phyloP scores from a whole-genome alignment of 2,329 filamentous ascomycete species.

The Claviceps pazoutovae region DNA sequence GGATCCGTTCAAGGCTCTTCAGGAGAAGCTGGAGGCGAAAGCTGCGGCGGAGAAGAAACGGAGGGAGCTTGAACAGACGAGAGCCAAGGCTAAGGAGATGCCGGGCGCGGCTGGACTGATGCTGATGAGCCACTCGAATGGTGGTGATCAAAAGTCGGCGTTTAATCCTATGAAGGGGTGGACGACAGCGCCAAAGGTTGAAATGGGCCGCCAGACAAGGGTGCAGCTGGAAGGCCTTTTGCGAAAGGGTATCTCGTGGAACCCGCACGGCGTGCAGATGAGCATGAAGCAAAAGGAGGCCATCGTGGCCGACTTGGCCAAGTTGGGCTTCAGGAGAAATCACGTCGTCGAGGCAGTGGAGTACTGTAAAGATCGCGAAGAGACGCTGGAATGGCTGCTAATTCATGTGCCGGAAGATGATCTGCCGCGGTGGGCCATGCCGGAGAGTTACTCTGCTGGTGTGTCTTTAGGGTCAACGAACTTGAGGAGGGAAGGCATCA shows the following conservation, averaged over 20 bases:
- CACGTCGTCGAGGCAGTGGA: constrained; percentile 80
- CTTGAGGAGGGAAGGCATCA: constrained; percentile 63
- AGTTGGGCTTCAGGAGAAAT: constrained; percentile 75
- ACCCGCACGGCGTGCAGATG: constrained; percentile 61
- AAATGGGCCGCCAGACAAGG: constrained; percentile 76
- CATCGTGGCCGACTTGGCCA: constrained; percentile 59
- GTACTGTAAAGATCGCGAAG: constrained; percentile 82
- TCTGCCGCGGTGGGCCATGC: constrained; percentile 80
- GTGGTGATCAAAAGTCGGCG: constrained; percentile 15
- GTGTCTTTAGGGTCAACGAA: constrained; percentile 75
- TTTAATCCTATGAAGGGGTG: constrained; percentile 55
- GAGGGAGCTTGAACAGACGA: constrained; percentile 52
- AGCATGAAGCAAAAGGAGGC: constrained; percentile 37
- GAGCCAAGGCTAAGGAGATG: constrained; percentile 53
- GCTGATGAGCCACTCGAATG: constrained; percentile 31
- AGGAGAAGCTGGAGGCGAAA: constrained; percentile 68
- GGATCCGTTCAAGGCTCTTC: constrained; percentile 74
- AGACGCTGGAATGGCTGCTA: constrained; percentile 88
- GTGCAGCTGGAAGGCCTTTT: constrained; percentile 68
- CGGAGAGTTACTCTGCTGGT: constrained; percentile 82
- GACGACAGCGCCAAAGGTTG: constrained; percentile 76
- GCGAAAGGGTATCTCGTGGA: constrained; percentile 71
- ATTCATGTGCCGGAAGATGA: constrained; percentile 97
- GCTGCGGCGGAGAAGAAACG: constrained; percentile 66
- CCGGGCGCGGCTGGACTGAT: constrained; percentile 43